These are phyloP conservation scores for Termitomyces sp. DNA, from an alignment of 768 basidiomycete genomes.

Conservation along the genomic window DNA sequence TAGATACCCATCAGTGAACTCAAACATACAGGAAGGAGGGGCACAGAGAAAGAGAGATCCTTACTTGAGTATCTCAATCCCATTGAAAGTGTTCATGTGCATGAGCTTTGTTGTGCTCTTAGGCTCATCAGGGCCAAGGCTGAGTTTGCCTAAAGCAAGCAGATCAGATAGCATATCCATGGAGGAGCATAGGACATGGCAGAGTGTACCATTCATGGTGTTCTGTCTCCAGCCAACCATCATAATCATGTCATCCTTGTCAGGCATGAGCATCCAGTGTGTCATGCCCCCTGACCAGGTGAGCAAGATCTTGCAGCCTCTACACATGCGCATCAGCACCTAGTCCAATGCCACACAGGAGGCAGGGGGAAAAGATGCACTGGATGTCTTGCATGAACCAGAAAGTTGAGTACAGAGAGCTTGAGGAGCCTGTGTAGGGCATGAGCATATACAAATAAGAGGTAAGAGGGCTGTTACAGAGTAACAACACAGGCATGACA, in stretches of 20 bases:
- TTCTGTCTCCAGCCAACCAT: slow-evolving; percentile 86
- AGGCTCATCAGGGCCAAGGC: too few relatives aligned
- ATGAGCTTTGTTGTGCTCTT: too few relatives aligned
- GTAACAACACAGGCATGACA: too few relatives aligned
- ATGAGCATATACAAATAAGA: background rate
- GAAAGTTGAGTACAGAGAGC: slow-evolving; percentile 86
- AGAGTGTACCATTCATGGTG: slow-evolving; percentile 79
- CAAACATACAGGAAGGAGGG: too few relatives aligned
- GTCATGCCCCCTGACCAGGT: slow-evolving; percentile 85
- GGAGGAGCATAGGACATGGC: slow-evolving; percentile 1
- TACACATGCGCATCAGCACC: slow-evolving; percentile 23
- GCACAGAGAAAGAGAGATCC: too few relatives aligned
- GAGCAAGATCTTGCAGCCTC: slow-evolving; percentile 73
- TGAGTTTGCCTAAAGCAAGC: slow-evolving; percentile 39
- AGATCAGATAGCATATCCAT: too few relatives aligned
- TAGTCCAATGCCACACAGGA: background rate
- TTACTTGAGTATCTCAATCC: too few relatives aligned
- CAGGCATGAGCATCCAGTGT: slow-evolving; percentile 75
- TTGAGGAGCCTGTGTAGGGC: slow-evolving; percentile 64
- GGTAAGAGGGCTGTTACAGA: background rate
- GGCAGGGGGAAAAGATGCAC: slow-evolving; percentile 29
- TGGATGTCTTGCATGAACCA: slow-evolving; percentile 84
- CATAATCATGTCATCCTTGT: slow-evolving; percentile 74
- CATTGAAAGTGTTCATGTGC: too few relatives aligned
- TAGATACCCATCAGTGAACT: too few relatives aligned